Percentiles rank a stretch among this genome's conserved stretches.
Conservation (phyloP, 768 basidiomycete species). For the Tylopilus subfusipes region DNA sequence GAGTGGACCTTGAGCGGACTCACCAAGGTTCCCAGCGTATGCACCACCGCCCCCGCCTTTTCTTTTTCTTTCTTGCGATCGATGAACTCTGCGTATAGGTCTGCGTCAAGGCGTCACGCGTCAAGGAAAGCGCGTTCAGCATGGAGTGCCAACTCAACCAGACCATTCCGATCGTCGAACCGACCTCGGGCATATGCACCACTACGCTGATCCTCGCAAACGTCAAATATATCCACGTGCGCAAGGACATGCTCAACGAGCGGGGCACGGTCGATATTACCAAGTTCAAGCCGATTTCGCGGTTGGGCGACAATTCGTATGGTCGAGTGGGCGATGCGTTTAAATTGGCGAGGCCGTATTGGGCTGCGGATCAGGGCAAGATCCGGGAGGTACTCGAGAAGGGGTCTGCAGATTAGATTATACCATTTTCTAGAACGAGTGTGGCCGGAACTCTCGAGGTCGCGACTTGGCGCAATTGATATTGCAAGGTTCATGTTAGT, state of each 20-base stretch:
- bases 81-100: constrained; percentile 16
- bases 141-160: constrained; percentile 45
- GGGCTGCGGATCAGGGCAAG: constrained; percentile 12
- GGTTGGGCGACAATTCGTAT: constrained; percentile 39
- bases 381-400: constrained; percentile 6
- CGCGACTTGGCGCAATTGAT: too few species aligned
- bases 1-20: constrained; percentile 41
- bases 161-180: constrained; percentile 30
- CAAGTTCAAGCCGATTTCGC: constrained; percentile 32
- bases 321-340: constrained; percentile 25
- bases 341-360: constrained; percentile 9
- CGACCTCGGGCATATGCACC: constrained; percentile 22
- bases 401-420: neutral
- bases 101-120: constrained; percentile 37
- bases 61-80: neutral
- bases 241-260: constrained; percentile 37
- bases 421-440: neutral
- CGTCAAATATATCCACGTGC: constrained; percentile 41
- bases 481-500: too few species aligned
- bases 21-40: constrained; percentile 14
- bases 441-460: too few species aligned
- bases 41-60: neutral
- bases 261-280: constrained; percentile 35
- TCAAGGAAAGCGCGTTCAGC: constrained; percentile 44
- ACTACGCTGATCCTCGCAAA: constrained; percentile 36